Percentiles rank a stretch among this genome's conserved stretches.
Conservation (phyloP, 75 land plant species). For the Sequoiadendron giganteum region DNA sequence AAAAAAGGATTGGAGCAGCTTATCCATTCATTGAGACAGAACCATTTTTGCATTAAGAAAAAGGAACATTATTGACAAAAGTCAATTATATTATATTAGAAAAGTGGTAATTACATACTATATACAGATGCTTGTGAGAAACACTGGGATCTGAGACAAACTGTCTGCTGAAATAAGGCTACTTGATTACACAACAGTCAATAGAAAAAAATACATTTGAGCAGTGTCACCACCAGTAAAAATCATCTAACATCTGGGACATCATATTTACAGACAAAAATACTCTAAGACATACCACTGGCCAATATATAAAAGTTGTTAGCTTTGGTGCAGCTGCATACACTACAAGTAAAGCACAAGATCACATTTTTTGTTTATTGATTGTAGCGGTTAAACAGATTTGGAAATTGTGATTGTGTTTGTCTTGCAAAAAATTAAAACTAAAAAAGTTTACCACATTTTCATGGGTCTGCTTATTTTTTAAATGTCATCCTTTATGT, state of each 20-base stretch:
- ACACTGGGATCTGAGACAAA: background rate
- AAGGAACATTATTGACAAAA: background rate
- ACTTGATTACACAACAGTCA: background rate
- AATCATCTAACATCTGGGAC: background rate
- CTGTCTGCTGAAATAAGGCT: background rate
- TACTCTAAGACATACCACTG: background rate
- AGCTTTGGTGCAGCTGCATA: background rate
- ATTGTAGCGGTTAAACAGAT: background rate
- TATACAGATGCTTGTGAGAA: background rate
- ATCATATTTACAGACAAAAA: background rate
- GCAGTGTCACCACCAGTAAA: background rate
- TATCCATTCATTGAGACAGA: background rate
- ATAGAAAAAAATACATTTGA: background rate
- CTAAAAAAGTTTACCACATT: background rate
- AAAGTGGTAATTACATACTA: background rate
- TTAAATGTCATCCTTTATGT: background rate
- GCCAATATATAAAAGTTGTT: background rate
- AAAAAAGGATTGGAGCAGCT: background rate
- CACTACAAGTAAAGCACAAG: background rate
- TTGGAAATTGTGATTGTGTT: background rate
- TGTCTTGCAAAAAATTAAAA: background rate
- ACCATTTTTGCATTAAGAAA: background rate
- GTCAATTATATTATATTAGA: background rate
- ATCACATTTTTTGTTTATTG: background rate
- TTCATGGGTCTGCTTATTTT: background rate